Evolutionary conservation across 192 early-diverging fungal genomes (phyloP).

Genomic region (Podila epicladia): DNA sequence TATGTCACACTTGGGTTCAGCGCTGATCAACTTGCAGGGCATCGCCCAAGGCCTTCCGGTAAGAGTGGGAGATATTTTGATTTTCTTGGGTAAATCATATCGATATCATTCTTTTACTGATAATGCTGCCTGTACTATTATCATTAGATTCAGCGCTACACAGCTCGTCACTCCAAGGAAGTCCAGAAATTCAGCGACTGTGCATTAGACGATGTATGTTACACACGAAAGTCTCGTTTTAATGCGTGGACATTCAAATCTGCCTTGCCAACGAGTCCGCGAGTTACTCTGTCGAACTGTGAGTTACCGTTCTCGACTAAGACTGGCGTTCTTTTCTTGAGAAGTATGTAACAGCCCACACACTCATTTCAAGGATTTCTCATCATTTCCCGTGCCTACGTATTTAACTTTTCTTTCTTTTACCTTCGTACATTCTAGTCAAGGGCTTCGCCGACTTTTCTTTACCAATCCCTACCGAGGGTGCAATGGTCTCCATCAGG

Average conservation of each 20-base stretch:
- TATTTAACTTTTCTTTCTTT: not conserved
- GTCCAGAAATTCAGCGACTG: not conserved
- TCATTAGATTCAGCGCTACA: slow-evolving; percentile 7
- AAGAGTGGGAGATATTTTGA: not conserved
- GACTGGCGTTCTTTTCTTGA: slow-evolving; percentile 20
- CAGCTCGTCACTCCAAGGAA: not conserved
- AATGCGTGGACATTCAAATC: no score
- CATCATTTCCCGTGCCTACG: no score
- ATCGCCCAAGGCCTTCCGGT: slow-evolving; percentile 1
- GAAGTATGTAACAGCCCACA: slow-evolving; percentile 4
- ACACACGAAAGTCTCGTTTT: no score
- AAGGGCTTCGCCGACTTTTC: slow-evolving; percentile 5
- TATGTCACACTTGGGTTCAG: not conserved
- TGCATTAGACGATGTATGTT: no score
- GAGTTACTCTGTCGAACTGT: slow-evolving; percentile 23
- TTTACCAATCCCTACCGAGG: slow-evolving; percentile 10
- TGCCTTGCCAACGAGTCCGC: not conserved
- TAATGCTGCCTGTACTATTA: not conserved
- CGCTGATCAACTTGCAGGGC: slow-evolving; percentile 5
- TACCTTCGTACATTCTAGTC: slow-evolving; percentile 7
- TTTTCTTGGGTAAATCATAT: not conserved
- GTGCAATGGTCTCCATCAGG: slow-evolving; percentile 19
- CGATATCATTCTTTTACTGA: no score
- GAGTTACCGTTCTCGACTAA: slow-evolving; percentile 1
- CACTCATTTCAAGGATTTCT: no score